These are phyloP conservation scores for Akebia trifoliata DNA, from an alignment of 164 flowering plant species.

Conservation along the genomic window DNA sequence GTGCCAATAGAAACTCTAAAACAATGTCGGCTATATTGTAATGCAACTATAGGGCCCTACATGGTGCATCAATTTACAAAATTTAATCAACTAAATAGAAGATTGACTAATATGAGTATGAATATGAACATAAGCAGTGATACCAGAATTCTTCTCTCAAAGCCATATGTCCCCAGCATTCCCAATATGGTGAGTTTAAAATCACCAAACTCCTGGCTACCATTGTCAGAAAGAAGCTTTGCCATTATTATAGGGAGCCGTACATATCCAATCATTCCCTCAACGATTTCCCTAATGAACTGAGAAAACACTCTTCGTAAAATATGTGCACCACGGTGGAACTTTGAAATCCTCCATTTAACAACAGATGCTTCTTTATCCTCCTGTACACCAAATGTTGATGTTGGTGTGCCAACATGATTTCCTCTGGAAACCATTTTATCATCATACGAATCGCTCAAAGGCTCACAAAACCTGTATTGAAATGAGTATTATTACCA, in stretches of 20 bases:
- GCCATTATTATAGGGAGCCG: conserved; percentile 84
- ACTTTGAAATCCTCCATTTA: conserved; percentile 56
- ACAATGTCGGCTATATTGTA: too few relatives aligned
- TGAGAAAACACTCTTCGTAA: conserved; percentile 63
- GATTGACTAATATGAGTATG: background rate
- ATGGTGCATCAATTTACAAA: background rate
- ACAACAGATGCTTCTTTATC: conserved; percentile 21
- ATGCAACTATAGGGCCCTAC: background rate
- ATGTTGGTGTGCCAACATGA: conserved; percentile 15
- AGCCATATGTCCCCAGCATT: conserved; percentile 89
- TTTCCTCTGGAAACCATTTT: conserved; percentile 24
- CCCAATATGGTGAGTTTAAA: conserved; percentile 83
- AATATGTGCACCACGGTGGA: conserved; percentile 39
- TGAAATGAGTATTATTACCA: conserved; percentile 6
- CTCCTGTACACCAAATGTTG: conserved; percentile 21
- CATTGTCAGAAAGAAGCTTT: conserved; percentile 88
- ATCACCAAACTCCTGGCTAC: conserved; percentile 92
- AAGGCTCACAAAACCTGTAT: conserved; percentile 83
- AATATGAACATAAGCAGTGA: conserved; percentile 6
- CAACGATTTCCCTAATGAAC: conserved; percentile 85
- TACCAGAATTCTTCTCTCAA: conserved; percentile 95
- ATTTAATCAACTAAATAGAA: background rate
- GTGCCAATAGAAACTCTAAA: too few relatives aligned
- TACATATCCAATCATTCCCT: conserved; percentile 95
- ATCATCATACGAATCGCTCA: conserved; percentile 42